phyloP scores from a whole-genome alignment of 2,329 filamentous ascomycete species.

The Orbilia oligospora region DNA sequence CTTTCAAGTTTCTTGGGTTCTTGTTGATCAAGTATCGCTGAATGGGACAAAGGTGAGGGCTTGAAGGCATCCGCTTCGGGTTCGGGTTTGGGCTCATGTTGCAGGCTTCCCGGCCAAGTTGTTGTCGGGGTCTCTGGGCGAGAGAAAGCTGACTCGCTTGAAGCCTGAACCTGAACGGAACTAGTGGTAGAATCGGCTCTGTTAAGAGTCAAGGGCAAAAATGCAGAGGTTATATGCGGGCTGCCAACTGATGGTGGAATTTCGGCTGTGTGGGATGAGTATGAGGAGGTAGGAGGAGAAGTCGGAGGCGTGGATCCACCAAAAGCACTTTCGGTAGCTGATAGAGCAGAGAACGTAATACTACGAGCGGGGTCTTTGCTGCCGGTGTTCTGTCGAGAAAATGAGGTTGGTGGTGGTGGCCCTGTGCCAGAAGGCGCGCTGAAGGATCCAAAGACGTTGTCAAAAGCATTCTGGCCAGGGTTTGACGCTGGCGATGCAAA shows the following conservation, averaged over 20 bases:
- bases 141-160: conserved; percentile 71
- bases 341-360: conserved; percentile 61
- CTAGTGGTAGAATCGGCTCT: conserved; percentile 79
- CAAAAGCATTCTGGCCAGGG: conserved; percentile 79
- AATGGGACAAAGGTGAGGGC: conserved; percentile 61
- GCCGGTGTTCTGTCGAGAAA: conserved; percentile 75
- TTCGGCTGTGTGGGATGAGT: conserved; percentile 73
- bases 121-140: conserved; percentile 67
- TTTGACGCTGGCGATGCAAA: conserved; percentile 61
- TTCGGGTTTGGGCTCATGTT: conserved; percentile 59
- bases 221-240: conserved; percentile 82
- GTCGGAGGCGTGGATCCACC: conserved; percentile 74
- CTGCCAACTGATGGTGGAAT: conserved; percentile 77
- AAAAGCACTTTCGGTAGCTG: conserved; percentile 63
- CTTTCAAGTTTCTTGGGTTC: conserved; percentile 62
- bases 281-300: conserved; percentile 74
- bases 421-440: conserved; percentile 70
- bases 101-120: conserved; percentile 65
- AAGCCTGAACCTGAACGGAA: conserved; percentile 82
- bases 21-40: conserved; percentile 64
- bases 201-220: conserved; percentile 78
- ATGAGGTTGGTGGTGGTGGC: conserved; percentile 72
- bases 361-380: conserved; percentile 64
- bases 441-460: conserved; percentile 85
- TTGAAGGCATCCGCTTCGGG: conserved; percentile 63